Evolutionary conservation across 345 rosid species (phyloP), one percentile per base, ranked within the genome.

Genomic region (Syzygium jambos): DNA sequence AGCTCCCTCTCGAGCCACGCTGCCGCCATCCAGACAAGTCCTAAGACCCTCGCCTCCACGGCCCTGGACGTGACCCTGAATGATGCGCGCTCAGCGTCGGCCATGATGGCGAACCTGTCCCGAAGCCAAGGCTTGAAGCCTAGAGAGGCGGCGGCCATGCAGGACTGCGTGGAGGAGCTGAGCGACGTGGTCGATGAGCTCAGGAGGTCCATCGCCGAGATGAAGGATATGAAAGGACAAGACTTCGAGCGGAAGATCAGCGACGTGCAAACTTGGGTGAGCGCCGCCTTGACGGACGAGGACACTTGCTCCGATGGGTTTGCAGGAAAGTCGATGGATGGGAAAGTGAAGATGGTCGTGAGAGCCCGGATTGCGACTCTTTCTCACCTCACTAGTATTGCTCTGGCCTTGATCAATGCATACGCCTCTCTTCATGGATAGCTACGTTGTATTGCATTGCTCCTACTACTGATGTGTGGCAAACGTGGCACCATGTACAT

Each of bases 231-330:
- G 4, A 91, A 86, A 84, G 86, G 77, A 7, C 55, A 93, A 16
- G 86, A 92, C 87, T 94, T 92, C 53, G 85, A 59, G 65, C 63
- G 90, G 14, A 89, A 88, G 88, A 92, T 95, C 59, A 92, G 87
- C 49, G 93, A 96, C 83, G 85, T 96, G 19, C 93, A 94, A 88
- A 95, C 97, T 11, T 96, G 99, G 98, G 97, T 91, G 55, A 95
- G 98, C 53, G 96, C 97, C 23, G 97, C 95, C 59, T 61, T 97
- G 91, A 97, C 98, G 1, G 91, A 94, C 30, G 96, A 94, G 88
- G 90, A 29, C 87, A 96, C 98, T 23, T 95, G 99, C 89, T 89
- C 89, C 21, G 98, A 97, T 5, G 98, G 98, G 30, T 96, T 97
- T 38, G 86, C 88, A 4, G 94, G 93, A 80, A 86, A 86, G 6